phyloP scores from a whole-genome alignment of 345 rosid genomes.

The Pistacia integerrima region DNA sequence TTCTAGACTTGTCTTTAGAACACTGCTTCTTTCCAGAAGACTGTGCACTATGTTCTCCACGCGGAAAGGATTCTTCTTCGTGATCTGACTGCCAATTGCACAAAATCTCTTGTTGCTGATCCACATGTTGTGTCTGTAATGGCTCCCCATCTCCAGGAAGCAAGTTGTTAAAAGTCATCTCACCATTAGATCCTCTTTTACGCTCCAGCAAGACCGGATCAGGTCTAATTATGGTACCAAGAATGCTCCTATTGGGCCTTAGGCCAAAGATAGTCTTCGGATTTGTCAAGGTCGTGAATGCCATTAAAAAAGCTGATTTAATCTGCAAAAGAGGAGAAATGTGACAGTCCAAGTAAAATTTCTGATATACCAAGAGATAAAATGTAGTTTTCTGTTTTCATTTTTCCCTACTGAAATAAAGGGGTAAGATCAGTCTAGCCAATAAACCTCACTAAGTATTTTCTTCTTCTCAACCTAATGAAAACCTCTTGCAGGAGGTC shows the following conservation, averaged over 20 bases:
- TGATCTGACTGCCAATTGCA: constrained; percentile 75
- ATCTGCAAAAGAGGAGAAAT: constrained; percentile 48
- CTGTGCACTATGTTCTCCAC: constrained; percentile 50
- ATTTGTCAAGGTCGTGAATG: constrained; percentile 72
- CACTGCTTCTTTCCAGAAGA: constrained; percentile 58
- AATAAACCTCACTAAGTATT: too few species aligned
- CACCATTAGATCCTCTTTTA: constrained; percentile 73
- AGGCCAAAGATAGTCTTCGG: constrained; percentile 54
- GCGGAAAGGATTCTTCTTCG: constrained; percentile 71
- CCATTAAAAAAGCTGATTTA: constrained; percentile 91
- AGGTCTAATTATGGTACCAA: constrained; percentile 88
- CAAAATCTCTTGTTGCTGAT: constrained; percentile 50
- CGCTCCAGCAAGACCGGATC: constrained; percentile 72
- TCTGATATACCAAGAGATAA: too few species aligned
- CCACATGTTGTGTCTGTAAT: constrained; percentile 30
- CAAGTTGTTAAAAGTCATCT: constrained; percentile 65
- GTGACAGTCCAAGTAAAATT: background rate
- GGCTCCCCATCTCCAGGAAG: constrained; percentile 92
- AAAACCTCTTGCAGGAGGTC: background rate
- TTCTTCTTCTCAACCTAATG: background rate
- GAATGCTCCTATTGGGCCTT: constrained; percentile 83
- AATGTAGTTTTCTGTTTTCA: too few species aligned
- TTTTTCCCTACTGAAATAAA: too few species aligned
- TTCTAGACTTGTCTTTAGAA: constrained; percentile 41
- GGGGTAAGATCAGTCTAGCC: too few species aligned